These are phyloP conservation scores for Polygonum aviculare DNA, from an alignment of 148 eudicot species.

Conservation along the genomic window DNA sequence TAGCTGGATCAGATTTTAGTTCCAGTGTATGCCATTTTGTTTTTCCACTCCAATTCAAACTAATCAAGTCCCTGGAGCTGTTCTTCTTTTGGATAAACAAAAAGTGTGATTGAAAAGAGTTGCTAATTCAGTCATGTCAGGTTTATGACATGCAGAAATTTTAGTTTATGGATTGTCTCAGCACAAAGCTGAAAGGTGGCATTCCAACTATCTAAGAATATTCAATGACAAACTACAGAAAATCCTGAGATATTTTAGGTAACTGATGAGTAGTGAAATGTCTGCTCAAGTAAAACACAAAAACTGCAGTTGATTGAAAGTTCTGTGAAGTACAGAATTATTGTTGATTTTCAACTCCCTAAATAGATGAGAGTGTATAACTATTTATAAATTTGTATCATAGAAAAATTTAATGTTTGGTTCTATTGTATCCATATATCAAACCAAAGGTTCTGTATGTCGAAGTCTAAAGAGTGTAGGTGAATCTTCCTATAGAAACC, in stretches of 20 bases:
- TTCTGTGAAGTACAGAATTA: neutral
- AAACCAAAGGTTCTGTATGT: neutral
- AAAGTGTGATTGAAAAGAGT: neutral
- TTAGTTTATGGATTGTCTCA: neutral
- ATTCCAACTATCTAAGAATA: neutral
- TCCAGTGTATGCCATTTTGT: neutral
- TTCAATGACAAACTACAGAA: neutral
- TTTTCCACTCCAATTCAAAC: too few relatives aligned
- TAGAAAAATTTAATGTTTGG: neutral
- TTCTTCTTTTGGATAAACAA: neutral
- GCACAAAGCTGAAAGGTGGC: neutral
- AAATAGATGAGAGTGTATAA: neutral
- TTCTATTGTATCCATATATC: neutral
- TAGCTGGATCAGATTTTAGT: neutral
- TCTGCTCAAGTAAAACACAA: neutral
- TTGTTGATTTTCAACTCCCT: neutral
- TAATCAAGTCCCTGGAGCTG: neutral
- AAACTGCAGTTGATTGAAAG: neutral
- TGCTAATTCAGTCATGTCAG: too few relatives aligned
- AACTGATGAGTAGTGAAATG: neutral
- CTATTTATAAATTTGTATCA: neutral
- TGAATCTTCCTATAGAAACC: conserved; percentile 1
- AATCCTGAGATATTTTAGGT: neutral
- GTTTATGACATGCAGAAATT: too few relatives aligned
- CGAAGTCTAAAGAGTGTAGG: neutral